Conservation (phyloP, 805 yeast genomes). For the Starmera pachycereana region DNA sequence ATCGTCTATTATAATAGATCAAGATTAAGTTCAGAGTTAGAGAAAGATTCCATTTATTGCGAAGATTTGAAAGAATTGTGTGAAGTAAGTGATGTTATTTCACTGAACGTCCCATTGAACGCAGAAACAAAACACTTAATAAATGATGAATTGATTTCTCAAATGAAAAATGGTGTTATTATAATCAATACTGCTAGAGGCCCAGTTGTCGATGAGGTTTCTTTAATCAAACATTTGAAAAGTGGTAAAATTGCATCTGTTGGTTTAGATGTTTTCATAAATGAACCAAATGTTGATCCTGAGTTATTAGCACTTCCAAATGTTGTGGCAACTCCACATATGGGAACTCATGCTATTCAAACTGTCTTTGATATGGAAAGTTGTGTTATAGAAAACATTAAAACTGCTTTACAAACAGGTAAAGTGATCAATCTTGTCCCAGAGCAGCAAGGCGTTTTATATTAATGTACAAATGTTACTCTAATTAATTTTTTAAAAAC, state of each 20-base stretch:
- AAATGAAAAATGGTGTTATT: constrained; percentile 30
- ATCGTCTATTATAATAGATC: constrained; percentile 42
- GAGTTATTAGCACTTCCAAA: constrained; percentile 21
- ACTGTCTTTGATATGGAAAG: constrained; percentile 29
- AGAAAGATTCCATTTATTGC: constrained; percentile 25
- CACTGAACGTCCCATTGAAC: constrained; percentile 44
- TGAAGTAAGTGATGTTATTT: constrained; percentile 37
- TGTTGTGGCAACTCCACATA: constrained; percentile 45
- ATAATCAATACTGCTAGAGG: constrained; percentile 53
- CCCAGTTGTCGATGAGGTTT: constrained; percentile 36
- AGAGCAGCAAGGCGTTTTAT: constrained; percentile 26
- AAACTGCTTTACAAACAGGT: constrained; percentile 30
- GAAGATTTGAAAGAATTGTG: constrained; percentile 20
- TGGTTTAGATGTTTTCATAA: constrained; percentile 47
- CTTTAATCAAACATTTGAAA: constrained; percentile 31
- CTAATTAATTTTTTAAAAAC: no score
- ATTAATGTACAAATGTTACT: background rate
- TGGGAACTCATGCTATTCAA: constrained; percentile 42
- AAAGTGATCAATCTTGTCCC: constrained; percentile 43
- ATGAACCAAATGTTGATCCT: constrained; percentile 32
- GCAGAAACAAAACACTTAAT: constrained; percentile 39
- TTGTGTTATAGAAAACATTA: constrained; percentile 31
- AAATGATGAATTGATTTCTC: constrained; percentile 27
- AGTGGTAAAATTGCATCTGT: constrained; percentile 37
- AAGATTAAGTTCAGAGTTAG: constrained; percentile 35